These are phyloP conservation scores for Boletus edulis DNA, from an alignment of 768 basidiomycete genomes.

Conservation along the genomic window DNA sequence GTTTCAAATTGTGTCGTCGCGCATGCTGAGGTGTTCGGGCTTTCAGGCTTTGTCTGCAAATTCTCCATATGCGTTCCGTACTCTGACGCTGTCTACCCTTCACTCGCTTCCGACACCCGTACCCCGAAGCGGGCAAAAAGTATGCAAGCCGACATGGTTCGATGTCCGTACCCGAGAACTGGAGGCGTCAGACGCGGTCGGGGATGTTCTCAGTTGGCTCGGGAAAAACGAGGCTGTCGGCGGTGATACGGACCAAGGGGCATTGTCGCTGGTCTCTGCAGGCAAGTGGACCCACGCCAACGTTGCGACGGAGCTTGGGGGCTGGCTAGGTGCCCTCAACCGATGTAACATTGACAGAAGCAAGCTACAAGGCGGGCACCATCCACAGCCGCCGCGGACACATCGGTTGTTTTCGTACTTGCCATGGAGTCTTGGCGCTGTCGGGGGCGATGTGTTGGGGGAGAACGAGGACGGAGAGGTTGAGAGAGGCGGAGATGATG, in stretches of 20 bases:
- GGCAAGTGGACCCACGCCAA: conserved; percentile 51
- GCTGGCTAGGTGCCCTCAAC: conserved; percentile 52
- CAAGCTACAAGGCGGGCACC: background rate
- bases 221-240: conserved; percentile 26
- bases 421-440: conserved; percentile 38
- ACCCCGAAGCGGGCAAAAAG: conserved; percentile 70
- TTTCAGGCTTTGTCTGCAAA: conserved; percentile 61
- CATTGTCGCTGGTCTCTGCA: conserved; percentile 6
- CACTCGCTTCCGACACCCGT: conserved; percentile 89
- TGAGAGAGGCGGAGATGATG: conserved; percentile 23
- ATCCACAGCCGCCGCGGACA: conserved; percentile 23
- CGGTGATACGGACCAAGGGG: conserved; percentile 4
- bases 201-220: conserved; percentile 58
- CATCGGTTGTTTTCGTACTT: conserved; percentile 55
- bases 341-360: background rate
- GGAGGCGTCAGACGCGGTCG: conserved; percentile 58
- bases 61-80: conserved; percentile 79
- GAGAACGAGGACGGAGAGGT: conserved; percentile 30
- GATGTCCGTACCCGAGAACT: conserved; percentile 54
- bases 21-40: background rate
- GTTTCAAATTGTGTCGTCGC: background rate
- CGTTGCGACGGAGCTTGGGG: conserved; percentile 59
- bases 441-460: conserved; percentile 20
- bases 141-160: conserved; percentile 88
- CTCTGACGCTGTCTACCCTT: conserved; percentile 78